phyloP scores from a whole-genome alignment of 83 land plant genomes.

The Picea abies region DNA sequence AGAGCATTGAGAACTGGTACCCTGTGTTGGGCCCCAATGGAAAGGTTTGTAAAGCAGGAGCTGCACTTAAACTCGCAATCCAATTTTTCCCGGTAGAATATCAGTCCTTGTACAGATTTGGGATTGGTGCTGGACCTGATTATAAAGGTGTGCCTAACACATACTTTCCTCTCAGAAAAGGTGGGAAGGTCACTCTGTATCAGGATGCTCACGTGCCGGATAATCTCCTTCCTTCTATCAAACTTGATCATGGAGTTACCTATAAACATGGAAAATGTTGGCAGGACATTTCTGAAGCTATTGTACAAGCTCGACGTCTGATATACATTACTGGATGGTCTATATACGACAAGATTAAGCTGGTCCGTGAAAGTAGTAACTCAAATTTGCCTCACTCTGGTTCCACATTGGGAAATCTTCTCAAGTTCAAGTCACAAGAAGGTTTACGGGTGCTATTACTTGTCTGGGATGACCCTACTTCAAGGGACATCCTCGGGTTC shows the following conservation, averaged over 20 bases:
- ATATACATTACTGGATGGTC: conserved; percentile 95
- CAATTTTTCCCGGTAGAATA: conserved; percentile 57
- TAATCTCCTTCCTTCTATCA: conserved; percentile 42
- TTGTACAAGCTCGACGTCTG: conserved; percentile 64
- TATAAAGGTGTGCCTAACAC: conserved; percentile 65
- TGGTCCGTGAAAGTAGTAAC: conserved; percentile 46
- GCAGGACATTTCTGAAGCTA: conserved; percentile 72
- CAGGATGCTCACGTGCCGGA: conserved; percentile 87
- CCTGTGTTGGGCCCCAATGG: conserved; percentile 48
- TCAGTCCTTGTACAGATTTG: conserved; percentile 38
- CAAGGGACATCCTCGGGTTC: conserved; percentile 36
- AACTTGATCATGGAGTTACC: conserved; percentile 40
- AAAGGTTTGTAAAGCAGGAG: conserved; percentile 57
- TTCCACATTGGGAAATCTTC: conserved; percentile 64
- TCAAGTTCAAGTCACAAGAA: conserved; percentile 74
- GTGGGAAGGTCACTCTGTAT: conserved; percentile 74
- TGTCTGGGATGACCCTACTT: conserved; percentile 92
- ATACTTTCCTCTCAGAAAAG: conserved; percentile 80
- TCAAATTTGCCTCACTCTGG: background rate
- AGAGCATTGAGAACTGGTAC: conserved; percentile 51
- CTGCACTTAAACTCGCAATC: conserved; percentile 55
- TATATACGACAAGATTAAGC: conserved; percentile 52
- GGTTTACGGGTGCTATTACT: conserved; percentile 81
- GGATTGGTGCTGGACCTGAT: conserved; percentile 55
- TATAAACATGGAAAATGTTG: conserved; percentile 66